Percentiles rank a stretch among this genome's conserved stretches.
Conservation (phyloP, 768 basidiomycete genomes). For the Cubamyces sp. region DNA sequence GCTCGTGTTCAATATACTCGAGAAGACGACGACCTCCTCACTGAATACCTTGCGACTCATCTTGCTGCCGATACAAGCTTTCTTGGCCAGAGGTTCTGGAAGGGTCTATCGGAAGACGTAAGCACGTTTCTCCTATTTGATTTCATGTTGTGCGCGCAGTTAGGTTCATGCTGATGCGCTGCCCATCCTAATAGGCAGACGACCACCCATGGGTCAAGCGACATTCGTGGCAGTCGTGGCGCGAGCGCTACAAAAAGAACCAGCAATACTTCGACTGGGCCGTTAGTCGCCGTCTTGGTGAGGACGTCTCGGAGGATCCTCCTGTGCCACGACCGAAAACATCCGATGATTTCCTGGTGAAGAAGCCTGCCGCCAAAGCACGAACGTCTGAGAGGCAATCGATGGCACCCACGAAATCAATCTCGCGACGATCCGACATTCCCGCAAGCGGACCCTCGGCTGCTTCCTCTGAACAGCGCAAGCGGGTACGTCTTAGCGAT, state of each 20-base stretch:
- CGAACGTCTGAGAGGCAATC: neutral
- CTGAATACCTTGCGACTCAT: slow-evolving; percentile 14
- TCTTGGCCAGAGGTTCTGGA: slow-evolving; percentile 17
- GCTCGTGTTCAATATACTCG: slow-evolving; percentile 9
- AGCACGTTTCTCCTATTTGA: neutral
- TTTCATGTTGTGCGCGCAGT: neutral
- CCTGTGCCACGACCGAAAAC: slow-evolving; percentile 1
- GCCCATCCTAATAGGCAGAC: neutral
- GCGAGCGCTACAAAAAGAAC: slow-evolving; percentile 83
- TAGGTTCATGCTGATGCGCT: neutral
- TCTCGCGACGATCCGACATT: neutral
- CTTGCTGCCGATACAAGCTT: neutral
- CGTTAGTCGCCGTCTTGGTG: slow-evolving; percentile 38
- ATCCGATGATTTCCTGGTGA: neutral
- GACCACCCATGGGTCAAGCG: slow-evolving; percentile 76
- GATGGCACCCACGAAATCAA: no score
- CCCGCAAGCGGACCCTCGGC: neutral
- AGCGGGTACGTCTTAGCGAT: neutral
- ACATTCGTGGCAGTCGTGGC: slow-evolving; percentile 86
- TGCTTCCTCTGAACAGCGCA: neutral
- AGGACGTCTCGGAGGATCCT: slow-evolving; percentile 1
- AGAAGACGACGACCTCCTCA: slow-evolving; percentile 20
- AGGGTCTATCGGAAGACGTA: slow-evolving; percentile 7
- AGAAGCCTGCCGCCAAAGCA: neutral
- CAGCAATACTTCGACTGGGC: slow-evolving; percentile 59